These are phyloP conservation scores for Myxozyma lipomycoides DNA, from an alignment of 805 yeast genomes.

Conservation along the genomic window DNA sequence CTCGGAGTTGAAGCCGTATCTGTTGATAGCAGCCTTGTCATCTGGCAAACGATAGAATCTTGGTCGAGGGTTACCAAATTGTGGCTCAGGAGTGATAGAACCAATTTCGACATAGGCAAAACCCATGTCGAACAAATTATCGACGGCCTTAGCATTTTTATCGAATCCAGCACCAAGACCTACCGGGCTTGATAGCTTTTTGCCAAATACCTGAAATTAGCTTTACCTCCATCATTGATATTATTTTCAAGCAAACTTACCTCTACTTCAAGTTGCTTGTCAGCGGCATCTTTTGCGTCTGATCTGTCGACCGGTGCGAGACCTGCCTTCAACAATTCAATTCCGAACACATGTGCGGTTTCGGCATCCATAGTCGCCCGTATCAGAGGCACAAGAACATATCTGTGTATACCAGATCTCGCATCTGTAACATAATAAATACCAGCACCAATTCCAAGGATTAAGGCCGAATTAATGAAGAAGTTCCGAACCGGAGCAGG, in stretches of 20 bases:
- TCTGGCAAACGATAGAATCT: constrained; percentile 79
- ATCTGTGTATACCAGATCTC: constrained; percentile 77
- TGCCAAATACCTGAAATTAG: constrained; percentile 61
- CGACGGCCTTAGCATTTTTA: constrained; percentile 89
- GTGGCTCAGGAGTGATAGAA: constrained; percentile 86
- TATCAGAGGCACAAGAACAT: constrained; percentile 70
- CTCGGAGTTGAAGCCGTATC: constrained; percentile 90
- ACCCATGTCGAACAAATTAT: constrained; percentile 69
- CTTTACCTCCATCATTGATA: background rate
- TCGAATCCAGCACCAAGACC: constrained; percentile 97
- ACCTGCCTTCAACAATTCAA: constrained; percentile 64
- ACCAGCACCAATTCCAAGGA: constrained; percentile 37
- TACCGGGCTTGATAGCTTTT: constrained; percentile 63
- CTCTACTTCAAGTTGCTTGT: constrained; percentile 50
- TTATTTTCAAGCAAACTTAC: constrained; percentile 11
- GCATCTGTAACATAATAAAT: constrained; percentile 64
- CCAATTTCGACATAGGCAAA: constrained; percentile 91
- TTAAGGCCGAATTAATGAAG: constrained; percentile 14
- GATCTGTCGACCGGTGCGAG: constrained; percentile 50
- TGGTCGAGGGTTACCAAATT: constrained; percentile 92
- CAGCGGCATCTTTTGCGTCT: constrained; percentile 47
- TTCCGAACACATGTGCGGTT: constrained; percentile 73
- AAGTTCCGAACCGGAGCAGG: constrained; percentile 26
- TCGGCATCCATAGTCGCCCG: constrained; percentile 77
- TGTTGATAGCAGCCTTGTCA: constrained; percentile 87